phyloP scores from a whole-genome alignment of 306 rosid genomes.

The Medicago arabica region DNA sequence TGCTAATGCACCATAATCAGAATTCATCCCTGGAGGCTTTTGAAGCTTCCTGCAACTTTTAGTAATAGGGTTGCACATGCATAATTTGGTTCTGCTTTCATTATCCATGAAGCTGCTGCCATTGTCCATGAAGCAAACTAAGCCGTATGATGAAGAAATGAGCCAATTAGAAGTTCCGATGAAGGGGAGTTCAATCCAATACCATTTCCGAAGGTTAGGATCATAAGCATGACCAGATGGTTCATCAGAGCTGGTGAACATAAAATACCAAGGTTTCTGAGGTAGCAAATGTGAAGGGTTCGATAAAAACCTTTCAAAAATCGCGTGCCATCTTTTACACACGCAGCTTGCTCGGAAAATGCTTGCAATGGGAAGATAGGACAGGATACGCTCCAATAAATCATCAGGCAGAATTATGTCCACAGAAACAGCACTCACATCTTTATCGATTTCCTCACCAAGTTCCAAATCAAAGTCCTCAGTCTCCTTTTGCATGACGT shows the following conservation, averaged over 20 bases:
- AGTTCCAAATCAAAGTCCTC: conserved; percentile 62
- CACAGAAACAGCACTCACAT: conserved; percentile 56
- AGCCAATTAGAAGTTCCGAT: conserved; percentile 63
- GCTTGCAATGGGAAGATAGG: conserved; percentile 88
- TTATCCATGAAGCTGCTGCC: conserved; percentile 84
- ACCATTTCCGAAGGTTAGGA: conserved; percentile 87
- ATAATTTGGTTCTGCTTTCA: conserved; percentile 67
- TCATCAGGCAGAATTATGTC: conserved; percentile 83
- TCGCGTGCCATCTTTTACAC: conserved; percentile 81
- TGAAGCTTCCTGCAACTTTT: conserved; percentile 62
- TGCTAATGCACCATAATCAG: conserved; percentile 87
- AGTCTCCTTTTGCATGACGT: conserved; percentile 45
- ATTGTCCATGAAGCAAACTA: conserved; percentile 90
- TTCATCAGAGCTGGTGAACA: conserved; percentile 85
- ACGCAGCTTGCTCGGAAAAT: conserved; percentile 84
- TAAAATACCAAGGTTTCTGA: conserved; percentile 94
- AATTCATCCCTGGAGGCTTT: conserved; percentile 67
- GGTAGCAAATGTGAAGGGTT: conserved; percentile 61
- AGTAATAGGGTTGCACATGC: conserved; percentile 84
- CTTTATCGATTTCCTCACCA: conserved; percentile 68
- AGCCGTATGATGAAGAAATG: conserved; percentile 76
- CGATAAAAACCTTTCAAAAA: conserved; percentile 73
- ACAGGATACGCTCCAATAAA: conserved; percentile 83
- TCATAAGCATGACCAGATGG: conserved; percentile 81
- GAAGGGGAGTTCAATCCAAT: conserved; percentile 78